Conservation (phyloP, 352 stramenopile genomes). For the Globisporangium paroecandrum region DNA sequence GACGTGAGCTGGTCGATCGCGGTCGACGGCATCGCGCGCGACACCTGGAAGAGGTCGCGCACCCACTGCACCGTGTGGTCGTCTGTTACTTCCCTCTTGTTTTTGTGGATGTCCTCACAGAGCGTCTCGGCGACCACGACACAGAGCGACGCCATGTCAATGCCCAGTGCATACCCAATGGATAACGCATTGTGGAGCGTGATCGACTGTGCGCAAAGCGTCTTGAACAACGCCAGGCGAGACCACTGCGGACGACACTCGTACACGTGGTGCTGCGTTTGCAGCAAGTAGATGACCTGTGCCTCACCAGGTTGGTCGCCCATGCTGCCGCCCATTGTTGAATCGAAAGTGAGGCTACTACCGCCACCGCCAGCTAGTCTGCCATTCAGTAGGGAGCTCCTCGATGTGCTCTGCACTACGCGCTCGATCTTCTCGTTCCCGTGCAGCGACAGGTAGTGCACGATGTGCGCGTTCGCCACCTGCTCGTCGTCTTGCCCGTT, state of each 20-base stretch:
- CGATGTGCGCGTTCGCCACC: conserved; percentile 58
- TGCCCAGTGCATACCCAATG: conserved; percentile 82
- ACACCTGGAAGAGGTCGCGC: conserved; percentile 71
- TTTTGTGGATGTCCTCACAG: conserved; percentile 36
- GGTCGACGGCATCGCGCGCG: conserved; percentile 59
- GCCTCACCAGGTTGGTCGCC: conserved; percentile 26
- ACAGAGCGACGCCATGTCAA: conserved; percentile 86
- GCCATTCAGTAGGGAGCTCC: conserved; percentile 12
- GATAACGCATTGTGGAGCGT: conserved; percentile 66
- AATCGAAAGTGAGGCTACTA: not conserved
- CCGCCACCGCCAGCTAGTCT: not conserved
- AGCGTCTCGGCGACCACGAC: conserved; percentile 82
- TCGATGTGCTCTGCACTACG: conserved; percentile 61
- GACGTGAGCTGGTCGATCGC: conserved; percentile 64
- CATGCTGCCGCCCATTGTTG: conserved; percentile 11
- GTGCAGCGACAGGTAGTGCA: conserved; percentile 77
- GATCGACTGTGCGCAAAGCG: conserved; percentile 53
- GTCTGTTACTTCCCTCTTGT: conserved; percentile 22
- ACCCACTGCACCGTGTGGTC: conserved; percentile 51
- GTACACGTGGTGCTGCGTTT: conserved; percentile 82
- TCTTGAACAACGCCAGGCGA: conserved; percentile 73
- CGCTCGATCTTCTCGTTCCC: conserved; percentile 68
- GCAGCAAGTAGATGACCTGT: conserved; percentile 79
- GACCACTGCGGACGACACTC: conserved; percentile 86
- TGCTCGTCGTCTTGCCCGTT: conserved; percentile 40